These are phyloP conservation scores for Alternaria ventricosa DNA, from an alignment of 2,329 filamentous ascomycete species.

Conservation along the genomic window DNA sequence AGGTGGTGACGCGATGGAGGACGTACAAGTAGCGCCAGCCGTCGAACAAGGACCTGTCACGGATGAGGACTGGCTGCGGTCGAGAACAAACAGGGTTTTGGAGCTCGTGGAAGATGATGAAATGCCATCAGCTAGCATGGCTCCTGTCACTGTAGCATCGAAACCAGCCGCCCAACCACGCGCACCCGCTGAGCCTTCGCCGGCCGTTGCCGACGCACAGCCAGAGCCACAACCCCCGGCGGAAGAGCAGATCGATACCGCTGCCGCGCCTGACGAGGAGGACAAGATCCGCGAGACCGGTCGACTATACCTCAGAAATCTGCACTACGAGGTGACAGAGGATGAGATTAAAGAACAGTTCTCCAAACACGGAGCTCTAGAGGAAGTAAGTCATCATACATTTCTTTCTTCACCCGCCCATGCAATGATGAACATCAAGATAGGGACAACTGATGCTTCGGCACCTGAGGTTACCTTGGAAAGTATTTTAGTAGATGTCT, in stretches of 20 bases:
- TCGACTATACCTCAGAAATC: constrained; percentile 86
- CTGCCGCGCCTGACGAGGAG: constrained; percentile 53
- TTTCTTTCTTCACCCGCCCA: constrained; percentile 23
- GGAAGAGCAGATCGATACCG: constrained; percentile 48
- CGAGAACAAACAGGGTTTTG: constrained; percentile 82
- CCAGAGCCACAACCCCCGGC: constrained; percentile 6
- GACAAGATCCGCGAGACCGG: constrained; percentile 73
- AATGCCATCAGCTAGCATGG: constrained; percentile 23
- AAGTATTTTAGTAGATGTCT: constrained; percentile 99
- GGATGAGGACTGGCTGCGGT: constrained; percentile 91
- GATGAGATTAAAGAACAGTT: constrained; percentile 79
- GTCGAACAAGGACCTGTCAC: constrained; percentile 59
- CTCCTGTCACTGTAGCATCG: background rate
- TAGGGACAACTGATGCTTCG: constrained; percentile 99
- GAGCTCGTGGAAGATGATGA: constrained; percentile 82
- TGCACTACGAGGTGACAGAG: constrained; percentile 80
- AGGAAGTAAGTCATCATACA: constrained; percentile 74
- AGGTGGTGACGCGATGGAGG: constrained; percentile 29
- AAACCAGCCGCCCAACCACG: constrained; percentile 8
- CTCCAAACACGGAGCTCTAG: constrained; percentile 72
- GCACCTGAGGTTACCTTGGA: constrained; percentile 91
- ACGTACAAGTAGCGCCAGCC: constrained; percentile 16
- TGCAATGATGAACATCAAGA: constrained; percentile 89
- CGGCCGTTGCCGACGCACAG: constrained; percentile 13
- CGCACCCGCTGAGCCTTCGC: constrained; percentile 16